Base-by-base conservation (phyloP, 2,329 filamentous ascomycete genomes). In the Metarhizium rileyi region DNA sequence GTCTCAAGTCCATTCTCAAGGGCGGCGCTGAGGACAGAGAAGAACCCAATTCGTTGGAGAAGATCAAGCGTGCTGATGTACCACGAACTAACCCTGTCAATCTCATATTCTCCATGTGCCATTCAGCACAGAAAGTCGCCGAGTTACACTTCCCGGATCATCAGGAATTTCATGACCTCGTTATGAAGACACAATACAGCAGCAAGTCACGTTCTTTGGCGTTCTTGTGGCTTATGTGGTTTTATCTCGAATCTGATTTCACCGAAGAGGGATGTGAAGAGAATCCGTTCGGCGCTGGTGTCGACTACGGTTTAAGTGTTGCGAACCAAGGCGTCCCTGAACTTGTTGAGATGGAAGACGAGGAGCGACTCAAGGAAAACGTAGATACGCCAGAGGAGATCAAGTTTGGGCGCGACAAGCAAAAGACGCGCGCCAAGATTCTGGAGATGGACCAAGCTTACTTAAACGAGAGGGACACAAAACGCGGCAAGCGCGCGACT, bases 161-260 rank as follows among this genome's bases (percentile, higher is more conserved):
- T 1, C 80, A 84, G 56, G 93, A 98, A 66, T 97, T 98, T 66
- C 95, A 96, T 66, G 93, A 98, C 61, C 78, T 98, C 16, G 85
- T 98, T 59, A 97, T 97, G 90, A 84, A 88, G 62, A 84, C 84
- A 1, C 85, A 87, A 23, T 78, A 89, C 53, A 88, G 84, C 50
- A 97, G 90, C 66, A 71, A 75, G 57, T 95, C 88, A 53, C 81
- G 93, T 54, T 90, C 93, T 1, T 83, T 74, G 42, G 91, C 91
- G 1, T 98, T 98, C 59, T 71, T 98, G 20, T 98, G 93, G 93
- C 74, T 98, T 55, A 94, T 98, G 83, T 98, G 93, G 93, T 96
- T 93, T 74, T 97, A 98, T 63, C 77, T 98, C 18, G 93, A 98
- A 65, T 95, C 90, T 26, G 89, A 96, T 64, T 97, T 96, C 58